Evolutionary conservation across 805 yeast genomes (phyloP), one percentile per base, ranked within the genome.

Genomic region (Diddensiella caesifluorescens): DNA sequence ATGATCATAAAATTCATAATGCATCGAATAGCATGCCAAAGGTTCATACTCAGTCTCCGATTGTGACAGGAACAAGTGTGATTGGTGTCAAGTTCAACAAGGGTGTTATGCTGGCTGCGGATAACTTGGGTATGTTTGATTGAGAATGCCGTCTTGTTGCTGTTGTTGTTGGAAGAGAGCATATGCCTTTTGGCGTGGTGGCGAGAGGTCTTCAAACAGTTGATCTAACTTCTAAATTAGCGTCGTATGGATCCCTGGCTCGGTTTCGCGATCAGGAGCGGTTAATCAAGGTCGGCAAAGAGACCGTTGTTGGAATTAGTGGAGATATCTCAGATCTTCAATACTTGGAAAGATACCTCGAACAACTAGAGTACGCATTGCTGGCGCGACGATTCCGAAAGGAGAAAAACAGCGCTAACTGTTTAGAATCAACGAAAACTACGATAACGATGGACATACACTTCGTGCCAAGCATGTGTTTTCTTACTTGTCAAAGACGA

Each of bases 311-410:
- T 37, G 99, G 97, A 37, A 69, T 89, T 25, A 80, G 94, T 37
- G 99, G 99, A 38, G 99, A 92, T 62, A 77, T 92, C 34, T 82
- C 95, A 35, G 99, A 92, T 66, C 73, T 90, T 69, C 98, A 92
- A 65, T 77, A 86, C 47, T 64, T 92, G 46, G 80, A 81, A 57
- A 69, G 85, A 47, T 60, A 79, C 32, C 71, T 92, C 50, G 89
- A 85, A 38, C 86, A 86, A 48, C 71, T 92, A 57, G 90, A 79
- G 57, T 53, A 27, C 12, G 58, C 44, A 7, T 7, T 4, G 12
- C 4, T 30, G 38, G 13, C 10, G 19, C 28, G 27, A 7, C 16
- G 18, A 20, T 18, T 13, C 5, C 26, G 12, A 4, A 5, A 15
- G 39, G 35, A 29, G n/a, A n/a, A n/a, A n/a, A n/a, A n/a, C n/a